Base-by-base conservation (phyloP, 2,329 filamentous ascomycete species). In the Tolypocladium ovalisporum region DNA sequence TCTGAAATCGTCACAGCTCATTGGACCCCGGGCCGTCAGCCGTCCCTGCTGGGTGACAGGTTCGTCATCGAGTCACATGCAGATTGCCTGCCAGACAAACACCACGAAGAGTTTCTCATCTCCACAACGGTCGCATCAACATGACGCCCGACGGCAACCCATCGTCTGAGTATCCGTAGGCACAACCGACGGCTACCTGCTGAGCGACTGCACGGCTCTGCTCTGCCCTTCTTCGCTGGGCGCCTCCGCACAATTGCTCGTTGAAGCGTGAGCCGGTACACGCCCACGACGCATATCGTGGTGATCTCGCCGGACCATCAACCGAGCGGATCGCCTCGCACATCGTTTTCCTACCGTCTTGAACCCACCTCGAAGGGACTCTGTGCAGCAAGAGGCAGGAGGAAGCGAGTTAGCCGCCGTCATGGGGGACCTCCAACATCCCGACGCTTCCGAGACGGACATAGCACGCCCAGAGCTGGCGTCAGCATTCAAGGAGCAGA, bases 391-490 rank as follows among this genome's bases (percentile, higher is more conserved):
- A 29, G 17, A 32, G 22, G 17, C 8, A 15, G 10, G 1, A 9
- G 24, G 44, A 24, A 10, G 8, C 32, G 44, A 52, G 34, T 27
- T 36, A 19, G n/a, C 44, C 12, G 54, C n/a, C 24, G 54, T 49
- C 60, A 71, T 71, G 69, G 61, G 64, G 55, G 61, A 64, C 54
- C 54, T 61, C 44, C 61, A 62, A 39, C 61, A 63, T 56, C 52
- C 59, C 56, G 62, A 63, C 35, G 54, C 61, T 54, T 57, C 64
- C 56, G 68, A 67, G 52, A 59, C 57, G 53, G 61, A 49, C 58
- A 62, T 66, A 35, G 29, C 47, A 10, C 29, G 19, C 47, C 47
- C 29, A 22, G 58, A 64, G 37, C 60, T 63, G 49, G 54, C 54
- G 32, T 56, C 60, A 13, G 49, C 44, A 5, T 27, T 35, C n/a